Evolutionary conservation across 116 monocot genomes (phyloP).

Genomic region (Posidonia oceanica): DNA sequence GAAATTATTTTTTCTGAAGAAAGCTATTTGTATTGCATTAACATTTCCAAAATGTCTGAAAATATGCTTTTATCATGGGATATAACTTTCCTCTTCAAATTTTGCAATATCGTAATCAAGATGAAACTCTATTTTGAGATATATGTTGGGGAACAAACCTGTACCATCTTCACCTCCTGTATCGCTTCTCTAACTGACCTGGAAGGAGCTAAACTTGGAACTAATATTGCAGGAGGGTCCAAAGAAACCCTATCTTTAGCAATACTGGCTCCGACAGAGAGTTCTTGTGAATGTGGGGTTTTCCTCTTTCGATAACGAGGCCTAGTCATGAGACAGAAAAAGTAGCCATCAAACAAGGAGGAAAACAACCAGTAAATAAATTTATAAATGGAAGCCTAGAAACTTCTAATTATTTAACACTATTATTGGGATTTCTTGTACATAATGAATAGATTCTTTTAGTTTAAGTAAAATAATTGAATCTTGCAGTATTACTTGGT

Average conservation of each 20-base stretch:
- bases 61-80: too few species aligned
- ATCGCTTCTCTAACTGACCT: slow-evolving; percentile 75
- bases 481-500: not conserved
- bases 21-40: too few species aligned
- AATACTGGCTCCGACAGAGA: slow-evolving; percentile 33
- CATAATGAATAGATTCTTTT: not conserved
- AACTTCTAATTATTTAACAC: not conserved
- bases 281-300: slow-evolving; percentile 33
- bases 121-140: too few species aligned
- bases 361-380: not conserved
- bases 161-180: slow-evolving; percentile 93
- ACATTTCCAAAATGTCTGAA: too few species aligned
- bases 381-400: not conserved
- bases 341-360: too few species aligned
- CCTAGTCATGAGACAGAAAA: slow-evolving; percentile 20
- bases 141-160: slow-evolving; percentile 29
- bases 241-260: slow-evolving; percentile 19
- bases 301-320: slow-evolving; percentile 63
- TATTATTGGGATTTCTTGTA: not conserved
- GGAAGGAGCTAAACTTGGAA: slow-evolving; percentile 72
- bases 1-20: too few species aligned
- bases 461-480: not conserved
- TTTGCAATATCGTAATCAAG: too few species aligned
- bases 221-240: slow-evolving; percentile 56
- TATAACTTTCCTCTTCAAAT: too few species aligned